Conservation (phyloP, 305 asterid species). For the Solanum hybrid region DNA sequence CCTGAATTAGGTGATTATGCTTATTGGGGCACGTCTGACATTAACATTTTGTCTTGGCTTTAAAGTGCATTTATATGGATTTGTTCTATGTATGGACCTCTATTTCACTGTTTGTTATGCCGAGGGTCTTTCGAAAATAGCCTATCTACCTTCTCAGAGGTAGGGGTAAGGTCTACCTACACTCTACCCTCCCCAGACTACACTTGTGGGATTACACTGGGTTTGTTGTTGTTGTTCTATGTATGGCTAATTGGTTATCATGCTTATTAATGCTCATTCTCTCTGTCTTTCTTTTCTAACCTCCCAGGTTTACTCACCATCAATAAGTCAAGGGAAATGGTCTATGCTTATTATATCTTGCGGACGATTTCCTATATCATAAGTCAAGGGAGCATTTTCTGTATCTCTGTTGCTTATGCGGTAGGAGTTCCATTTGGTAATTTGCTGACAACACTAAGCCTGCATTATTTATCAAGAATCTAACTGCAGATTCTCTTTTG, state of each 20-base stretch:
- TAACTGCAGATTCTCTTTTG: slow-evolving; percentile 1
- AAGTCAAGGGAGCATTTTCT: slow-evolving; percentile 95
- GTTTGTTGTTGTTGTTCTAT: background rate
- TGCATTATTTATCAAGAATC: background rate
- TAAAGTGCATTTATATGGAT: background rate
- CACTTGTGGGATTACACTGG: background rate
- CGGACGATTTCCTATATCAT: slow-evolving; percentile 69
- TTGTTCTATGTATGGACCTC: background rate
- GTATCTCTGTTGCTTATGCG: slow-evolving; percentile 79
- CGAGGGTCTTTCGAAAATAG: background rate
- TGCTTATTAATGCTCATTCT: background rate
- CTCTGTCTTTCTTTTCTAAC: background rate
- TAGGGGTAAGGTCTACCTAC: background rate
- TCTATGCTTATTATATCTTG: slow-evolving; percentile 69
- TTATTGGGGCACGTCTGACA: background rate
- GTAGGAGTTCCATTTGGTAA: slow-evolving; percentile 34
- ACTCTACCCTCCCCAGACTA: background rate
- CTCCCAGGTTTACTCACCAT: slow-evolving; percentile 75
- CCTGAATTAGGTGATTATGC: background rate
- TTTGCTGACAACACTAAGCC: background rate
- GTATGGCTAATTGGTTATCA: background rate
- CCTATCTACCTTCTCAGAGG: background rate
- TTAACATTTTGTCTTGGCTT: background rate
- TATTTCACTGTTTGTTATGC: background rate
- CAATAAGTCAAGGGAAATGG: slow-evolving; percentile 51